Evolutionary conservation across 768 basidiomycete species (phyloP), one percentile per base, ranked within the genome.

Genomic region (Asterophora lycoperdoides): DNA sequence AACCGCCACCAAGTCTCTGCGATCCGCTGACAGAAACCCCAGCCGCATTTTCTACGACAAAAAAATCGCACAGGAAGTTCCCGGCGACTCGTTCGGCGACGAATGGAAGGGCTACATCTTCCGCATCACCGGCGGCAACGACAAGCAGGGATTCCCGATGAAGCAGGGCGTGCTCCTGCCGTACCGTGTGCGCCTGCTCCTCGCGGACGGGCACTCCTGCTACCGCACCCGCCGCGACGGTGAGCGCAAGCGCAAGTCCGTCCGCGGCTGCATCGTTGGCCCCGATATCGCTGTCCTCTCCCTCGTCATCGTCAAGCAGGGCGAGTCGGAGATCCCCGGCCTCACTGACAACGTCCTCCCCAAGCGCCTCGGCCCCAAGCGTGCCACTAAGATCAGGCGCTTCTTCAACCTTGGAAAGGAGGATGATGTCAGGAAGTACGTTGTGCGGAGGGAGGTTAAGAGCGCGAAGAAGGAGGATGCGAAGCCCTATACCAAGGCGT

Each of bases 91-190:
- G 46, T 71, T 97, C 59, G 93, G 94, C 60, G 89, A 95, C 67
- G 95, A 98, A 77, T 98, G 83, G 81, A 91, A 89, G 69, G 95
- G 95, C 50, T 97, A 96, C 76, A 73, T 97, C 68, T 83, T 96
- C 79, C 86, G 93, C 62, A 89, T 99, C 76, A 94, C 91, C 26
- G 94, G 94, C 62, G 92, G 95, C 56, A 97, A 97, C 79, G 93
- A 97, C 84, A 92, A 93, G 76, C 91, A 94, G 69, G 93, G 93
- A 65, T 95, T 96, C 81, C 93, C 93, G 41, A 96, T 97, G 93
- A 98, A 98, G 74, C 95, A 99, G 76, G 94, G 95, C 75, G 89
- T 97, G 58, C 88, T 98, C 53, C 81, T 95, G 62, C 91, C 91
- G 51, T 67, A 91, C 76, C 93, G 95, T 81, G 91, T 94, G 60